Conservation (phyloP, 345 rosid genomes). For the Rhodamnia argentea region DNA sequence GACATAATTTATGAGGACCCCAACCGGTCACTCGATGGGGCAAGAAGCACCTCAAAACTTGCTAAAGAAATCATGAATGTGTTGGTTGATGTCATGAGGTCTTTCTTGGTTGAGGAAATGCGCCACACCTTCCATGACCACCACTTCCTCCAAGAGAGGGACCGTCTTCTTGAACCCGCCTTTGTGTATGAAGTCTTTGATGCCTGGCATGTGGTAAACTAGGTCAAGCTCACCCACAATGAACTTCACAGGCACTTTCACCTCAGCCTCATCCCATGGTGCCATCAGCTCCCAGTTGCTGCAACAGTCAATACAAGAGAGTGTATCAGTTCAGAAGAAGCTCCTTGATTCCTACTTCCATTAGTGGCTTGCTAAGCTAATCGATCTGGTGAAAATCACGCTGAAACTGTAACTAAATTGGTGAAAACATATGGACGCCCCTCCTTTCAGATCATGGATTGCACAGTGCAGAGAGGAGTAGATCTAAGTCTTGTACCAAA, state of each 20-base stretch:
- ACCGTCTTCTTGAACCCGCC: slow-evolving; percentile 16
- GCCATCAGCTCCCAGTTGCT: slow-evolving; percentile 73
- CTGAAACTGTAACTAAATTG: not conserved
- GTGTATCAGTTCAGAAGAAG: not conserved
- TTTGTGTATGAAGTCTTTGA: slow-evolving; percentile 14
- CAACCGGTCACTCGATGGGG: not conserved
- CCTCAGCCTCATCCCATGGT: slow-evolving; percentile 45
- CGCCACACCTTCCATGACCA: slow-evolving; percentile 27
- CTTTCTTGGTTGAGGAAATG: slow-evolving; percentile 27
- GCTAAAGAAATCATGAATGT: slow-evolving; percentile 12
- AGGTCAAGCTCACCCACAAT: slow-evolving; percentile 34
- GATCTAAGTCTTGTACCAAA: not conserved
- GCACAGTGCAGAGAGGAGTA: not conserved
- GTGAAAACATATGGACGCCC: not conserved
- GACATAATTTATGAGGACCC: not conserved
- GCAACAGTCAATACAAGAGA: not conserved
- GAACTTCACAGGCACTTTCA: slow-evolving; percentile 58
- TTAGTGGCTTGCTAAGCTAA: not conserved
- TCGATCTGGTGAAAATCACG: not conserved
- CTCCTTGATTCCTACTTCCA: not conserved
- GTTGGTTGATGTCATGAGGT: slow-evolving; percentile 13
- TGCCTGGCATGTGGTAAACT: slow-evolving; percentile 1
- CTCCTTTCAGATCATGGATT: not conserved
- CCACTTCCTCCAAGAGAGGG: slow-evolving; percentile 13
- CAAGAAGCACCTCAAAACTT: slow-evolving; percentile 5